A percentile compares a stretch with the other conserved stretches of the same genome.
Evolutionary conservation across 768 basidiomycete species (phyloP).

Genomic region (Mycena olivaceomarginata): DNA sequence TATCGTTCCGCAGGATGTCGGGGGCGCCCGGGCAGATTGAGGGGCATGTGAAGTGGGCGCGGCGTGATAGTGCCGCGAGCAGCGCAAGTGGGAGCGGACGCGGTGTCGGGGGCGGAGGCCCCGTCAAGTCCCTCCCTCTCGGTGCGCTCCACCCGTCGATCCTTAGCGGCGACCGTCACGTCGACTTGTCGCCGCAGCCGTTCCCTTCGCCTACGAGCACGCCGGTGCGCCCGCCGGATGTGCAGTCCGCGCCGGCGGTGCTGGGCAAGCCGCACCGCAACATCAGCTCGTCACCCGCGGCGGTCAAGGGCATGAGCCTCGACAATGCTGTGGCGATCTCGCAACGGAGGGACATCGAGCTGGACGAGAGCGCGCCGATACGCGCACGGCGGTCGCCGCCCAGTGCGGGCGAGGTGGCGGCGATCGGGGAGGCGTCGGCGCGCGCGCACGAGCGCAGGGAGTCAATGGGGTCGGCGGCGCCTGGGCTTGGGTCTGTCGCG

Average conservation of each 20-base stretch:
- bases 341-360: slow-evolving; percentile 45
- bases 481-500: slow-evolving; percentile 30
- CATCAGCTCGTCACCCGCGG: slow-evolving; percentile 50
- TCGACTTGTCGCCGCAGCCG: background rate
- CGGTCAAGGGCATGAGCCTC: slow-evolving; percentile 53
- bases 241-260: slow-evolving; percentile 73
- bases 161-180: background rate
- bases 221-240: slow-evolving; percentile 14
- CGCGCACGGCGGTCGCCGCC: slow-evolving; percentile 30
- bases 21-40: background rate
- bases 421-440: background rate
- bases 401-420: slow-evolving; percentile 10
- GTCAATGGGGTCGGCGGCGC: background rate
- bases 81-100: background rate
- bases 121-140: background rate
- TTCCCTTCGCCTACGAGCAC: background rate
- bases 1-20: slow-evolving; percentile 21
- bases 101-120: too few relatives aligned
- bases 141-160: background rate
- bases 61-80: background rate
- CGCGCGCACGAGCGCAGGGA: background rate
- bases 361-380: slow-evolving; percentile 56
- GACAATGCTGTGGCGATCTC: slow-evolving; percentile 45
- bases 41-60: background rate
- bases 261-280: slow-evolving; percentile 61